Conservation (phyloP, 495 filamentous ascomycete species). For the Penicillium macrosclerotiorum region DNA sequence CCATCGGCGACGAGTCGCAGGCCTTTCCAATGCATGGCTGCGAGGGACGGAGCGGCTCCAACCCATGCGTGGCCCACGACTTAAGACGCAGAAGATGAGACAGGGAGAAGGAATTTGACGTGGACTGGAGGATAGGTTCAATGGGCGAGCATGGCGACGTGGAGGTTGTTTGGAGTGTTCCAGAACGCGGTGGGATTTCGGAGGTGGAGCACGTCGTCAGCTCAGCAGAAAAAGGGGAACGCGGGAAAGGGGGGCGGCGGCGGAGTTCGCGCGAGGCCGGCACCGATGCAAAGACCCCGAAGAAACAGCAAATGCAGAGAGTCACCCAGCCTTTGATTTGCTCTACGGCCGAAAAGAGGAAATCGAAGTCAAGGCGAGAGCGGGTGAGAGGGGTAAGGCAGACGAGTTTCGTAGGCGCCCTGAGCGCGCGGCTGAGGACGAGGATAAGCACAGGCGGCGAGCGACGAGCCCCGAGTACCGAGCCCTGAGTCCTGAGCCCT, state of each 20-base stretch:
- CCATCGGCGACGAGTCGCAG: constrained; percentile 41
- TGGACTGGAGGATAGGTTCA: neutral
- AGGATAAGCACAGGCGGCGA: too few species aligned
- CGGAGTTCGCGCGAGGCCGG: too few species aligned
- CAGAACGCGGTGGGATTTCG: constrained; percentile 27
- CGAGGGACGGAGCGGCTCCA: constrained; percentile 14
- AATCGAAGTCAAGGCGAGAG: neutral
- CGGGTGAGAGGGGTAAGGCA: constrained; percentile 18
- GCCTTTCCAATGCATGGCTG: constrained; percentile 50
- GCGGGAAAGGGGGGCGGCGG: constrained; percentile 16
- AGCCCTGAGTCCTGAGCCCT: too few species aligned
- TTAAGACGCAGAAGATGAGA: neutral
- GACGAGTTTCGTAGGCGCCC: constrained; percentile 11
- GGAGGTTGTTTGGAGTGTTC: too few species aligned
- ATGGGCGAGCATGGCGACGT: constrained; percentile 21
- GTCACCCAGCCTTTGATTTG: too few species aligned
- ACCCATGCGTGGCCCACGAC: constrained; percentile 27
- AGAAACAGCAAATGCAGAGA: too few species aligned
- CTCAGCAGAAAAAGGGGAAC: constrained; percentile 29
- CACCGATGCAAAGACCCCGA: too few species aligned
- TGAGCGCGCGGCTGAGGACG: constrained; percentile 13
- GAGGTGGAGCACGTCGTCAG: constrained; percentile 25
- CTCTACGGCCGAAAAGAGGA: neutral
- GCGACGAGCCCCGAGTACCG: too few species aligned
- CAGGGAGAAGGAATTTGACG: neutral